A percentile compares a stretch with the other conserved stretches of the same genome.
phyloP scores from a whole-genome alignment of 2,329 filamentous ascomycete genomes.

The Microdochium nivale region DNA sequence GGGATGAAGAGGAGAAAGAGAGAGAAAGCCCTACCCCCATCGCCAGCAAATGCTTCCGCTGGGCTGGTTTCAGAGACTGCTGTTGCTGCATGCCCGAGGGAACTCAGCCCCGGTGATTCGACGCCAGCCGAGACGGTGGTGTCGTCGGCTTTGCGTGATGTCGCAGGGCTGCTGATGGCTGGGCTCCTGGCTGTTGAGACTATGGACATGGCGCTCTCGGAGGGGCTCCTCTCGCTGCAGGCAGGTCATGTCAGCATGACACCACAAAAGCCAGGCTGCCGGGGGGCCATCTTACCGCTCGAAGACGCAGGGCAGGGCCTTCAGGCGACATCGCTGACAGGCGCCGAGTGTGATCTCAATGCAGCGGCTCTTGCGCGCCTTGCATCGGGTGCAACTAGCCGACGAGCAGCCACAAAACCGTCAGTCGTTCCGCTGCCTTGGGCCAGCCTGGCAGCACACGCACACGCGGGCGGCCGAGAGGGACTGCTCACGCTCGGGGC shows the following conservation, averaged over 20 bases:
- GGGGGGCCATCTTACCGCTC: constrained; percentile 1
- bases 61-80: neutral
- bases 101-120: neutral
- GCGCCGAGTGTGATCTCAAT: constrained; percentile 15
- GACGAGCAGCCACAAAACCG: neutral
- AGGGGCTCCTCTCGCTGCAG: constrained; percentile 1
- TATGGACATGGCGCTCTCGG: neutral
- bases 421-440: neutral
- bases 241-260: neutral
- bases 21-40: neutral
- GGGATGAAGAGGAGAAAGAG: no score
- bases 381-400: constrained; percentile 22
- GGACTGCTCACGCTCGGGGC: constrained; percentile 14
- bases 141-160: neutral
- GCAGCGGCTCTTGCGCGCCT: constrained; percentile 24
- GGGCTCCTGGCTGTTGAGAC: neutral
- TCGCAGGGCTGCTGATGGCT: neutral
- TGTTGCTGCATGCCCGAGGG: constrained; percentile 7
- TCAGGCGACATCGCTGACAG: constrained; percentile 19
- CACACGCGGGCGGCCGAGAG: neutral
- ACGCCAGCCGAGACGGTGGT: neutral
- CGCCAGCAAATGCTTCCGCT: constrained; percentile 2
- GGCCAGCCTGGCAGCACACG: no score
- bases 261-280: neutral
- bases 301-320: constrained; percentile 11